Base-by-base conservation (phyloP, 106 monocot genomes). In the Acorus calamus region DNA sequence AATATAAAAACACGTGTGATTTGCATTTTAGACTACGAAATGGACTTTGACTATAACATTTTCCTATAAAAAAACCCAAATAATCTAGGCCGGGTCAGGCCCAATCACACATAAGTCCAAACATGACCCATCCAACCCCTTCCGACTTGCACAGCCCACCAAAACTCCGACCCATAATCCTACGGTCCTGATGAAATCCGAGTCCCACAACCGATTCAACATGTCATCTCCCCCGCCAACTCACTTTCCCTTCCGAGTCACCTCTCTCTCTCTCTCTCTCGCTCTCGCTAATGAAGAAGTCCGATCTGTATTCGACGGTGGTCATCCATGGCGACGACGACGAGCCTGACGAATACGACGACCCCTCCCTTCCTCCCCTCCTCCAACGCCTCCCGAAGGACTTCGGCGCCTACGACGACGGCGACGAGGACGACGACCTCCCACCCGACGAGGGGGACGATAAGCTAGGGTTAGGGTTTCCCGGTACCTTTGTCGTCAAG, bases 331-430 rank as follows among this genome's bases (percentile, higher is more conserved):
- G 82, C 28, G 80, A 62, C 50, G 77, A 53, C 42, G 44, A 8
- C 58, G 73, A 74, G 9, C 9, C 50, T 2, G 79, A 82, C 4
- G 92, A 88, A 3, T 79, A 84, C 46, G 93, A 94, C 70, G 47
- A 78, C 47, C 78, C 87, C 3, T 82, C 81, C 45, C 88, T 98
- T 46, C 98, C 98, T 50, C 98, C 92, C 4, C 92, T 98, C 71
- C 85, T 98, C 65, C 91, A 92, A 62, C 92, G 98, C 69, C 63
- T 98, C 44, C 96, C 98, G 53, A 87, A 92, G 66, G 98, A 86
- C 72, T 98, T 98, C 65, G 98, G 86, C n/a, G 75, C 74, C 49
- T 67, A 68, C 11, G 65, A 50, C 62, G 67, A 53, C 63, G 73
- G 76, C 69, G 79, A 80, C 45, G 74, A 80, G 53, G 81, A 78